Base-by-base conservation (phyloP, 2,329 filamentous ascomycete species). In the Erysiphe pulchra region DNA sequence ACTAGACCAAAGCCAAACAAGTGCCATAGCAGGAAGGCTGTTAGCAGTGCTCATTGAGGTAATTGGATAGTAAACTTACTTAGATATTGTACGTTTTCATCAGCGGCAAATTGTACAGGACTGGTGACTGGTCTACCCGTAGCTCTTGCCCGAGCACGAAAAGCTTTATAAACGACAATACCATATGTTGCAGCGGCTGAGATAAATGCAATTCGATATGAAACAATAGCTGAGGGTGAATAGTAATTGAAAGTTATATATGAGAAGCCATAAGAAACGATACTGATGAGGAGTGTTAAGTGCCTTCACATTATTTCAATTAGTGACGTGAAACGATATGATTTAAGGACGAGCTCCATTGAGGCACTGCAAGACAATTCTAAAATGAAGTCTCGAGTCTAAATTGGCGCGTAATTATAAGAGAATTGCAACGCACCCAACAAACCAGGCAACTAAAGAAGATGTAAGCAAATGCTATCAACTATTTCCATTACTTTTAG, bases 81-180 rank as follows among this genome's bases (percentile, higher is more conserved):
- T 50, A 98, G 71, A 61, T 98, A 98, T 64, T 95, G 90, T 45
- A 98, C 83, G 63, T 98, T 98, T 71, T 98, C 90, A 61, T 98
- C 90, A 12, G 75, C 69, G 47, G 79, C 67, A 52, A 93, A 66
- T 50, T 76, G 71, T 48, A 87, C 46, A 43, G 70, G 62, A 48
- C 80, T 73, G 45, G 61, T 59, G 36, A 63, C 65, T 60, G 59
- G 70, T 60, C 67, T 75, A 50, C 68, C 75, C 51, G 79, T 77
- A 44, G 76, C 69, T 70, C 83, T 80, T 55, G 80, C 71, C 53
- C 84, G 80, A 55, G 86, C 83, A 53, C 86, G 77, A 68, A 86
- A 83, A 48, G 84, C 86, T 74, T 98, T 98, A 71, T 93, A 95
- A 50, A 98, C 87, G 44, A 98, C 90, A 53, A 98, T 95, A 53